Evolutionary conservation across 495 filamentous ascomycete species (phyloP), one percentile per base, ranked within the genome.

Genomic region (Neurospora sp.): DNA sequence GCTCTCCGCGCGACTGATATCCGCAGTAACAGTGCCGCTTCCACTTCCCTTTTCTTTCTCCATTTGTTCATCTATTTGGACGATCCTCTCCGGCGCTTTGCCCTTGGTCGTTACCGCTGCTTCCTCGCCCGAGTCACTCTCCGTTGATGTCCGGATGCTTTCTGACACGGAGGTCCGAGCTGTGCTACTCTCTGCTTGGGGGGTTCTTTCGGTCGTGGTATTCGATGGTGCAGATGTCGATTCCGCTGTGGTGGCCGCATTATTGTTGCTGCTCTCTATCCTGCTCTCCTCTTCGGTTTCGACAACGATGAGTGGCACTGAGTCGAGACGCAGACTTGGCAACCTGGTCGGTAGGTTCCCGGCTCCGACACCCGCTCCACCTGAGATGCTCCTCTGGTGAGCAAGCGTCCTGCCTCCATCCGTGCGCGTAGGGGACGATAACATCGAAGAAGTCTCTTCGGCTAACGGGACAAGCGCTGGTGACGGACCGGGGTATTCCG

Each of bases 401-500:
- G 53, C 53, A 18, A 65, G 53, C 6, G 53, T 65, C 27, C 53
- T 35, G 53, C 53, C 53, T 65, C 53, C 14, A 65, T 65, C 53
- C 8, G 12, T 18, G 27, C 53, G 27, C 27, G 53, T 9, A 31
- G 53, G 35, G 31, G 27, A 18, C 53, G 27, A 37, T 22, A 61
- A 61, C 48, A 16, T 61, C 11, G 48, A 61, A 59, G 48, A 31
- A 1, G 53, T 65, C 53, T 65, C 53, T 65, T 65, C 27, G 53
- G 53, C 53, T 37, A 35, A 65, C 10, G 27, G 53, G 4, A 11
- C 48, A 59, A 59, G 48, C 31, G 53, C 53, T 65, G 53, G 53
- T 35, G 53, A 65, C 12, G 81, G 82, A 16, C 83, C 82, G 2
- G 82, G 79, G 74, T 88, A 88, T 38, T 82, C 80, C 20, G 86